Base-by-base conservation (phyloP, 2,329 filamentous ascomycete species). In the Sarocladiaceae sp. region DNA sequence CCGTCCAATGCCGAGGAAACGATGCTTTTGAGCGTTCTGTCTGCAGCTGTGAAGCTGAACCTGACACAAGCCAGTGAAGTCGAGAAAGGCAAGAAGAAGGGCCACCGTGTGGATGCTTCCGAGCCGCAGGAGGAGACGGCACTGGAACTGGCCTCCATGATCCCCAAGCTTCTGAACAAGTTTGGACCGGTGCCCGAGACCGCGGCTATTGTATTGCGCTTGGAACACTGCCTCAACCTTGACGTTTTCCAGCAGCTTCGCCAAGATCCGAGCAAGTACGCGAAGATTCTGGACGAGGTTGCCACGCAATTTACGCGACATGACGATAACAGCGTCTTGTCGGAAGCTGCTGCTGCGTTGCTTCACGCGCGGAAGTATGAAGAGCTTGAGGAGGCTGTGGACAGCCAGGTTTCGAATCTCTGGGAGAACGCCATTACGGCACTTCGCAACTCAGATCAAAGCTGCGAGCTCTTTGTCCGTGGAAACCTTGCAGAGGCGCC, bases 261-360 rank as follows among this genome's bases (percentile, higher is more conserved):
- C 43, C 89, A 95, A 59, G 88, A 94, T 52, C 80, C 88, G 1
- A 82, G 84, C 2, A 83, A 82, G 2, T 95, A 94, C 58, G 79
- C 83, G 15, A 80, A 83, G 18, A 69, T 97, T 23, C 71, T 98
- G 2, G 89, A 95, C 53, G 90, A 96, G 56, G 88, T 97, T 54
- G 89, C 87, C 61, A 88, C 88, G 47, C 93, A 98, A 55, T 97
- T 98, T 66, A 82, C 85, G 55, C 82, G 88, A n/a, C 93, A 98
- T 58, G 86, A 87, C 33, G 88, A 95, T 56, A 85, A 87, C 54
- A 78, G 79, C 45, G 90, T 97, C 15, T 73, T 98, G 35, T 80
- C 81, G 10, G 90, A 96, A 62, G 91, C 89, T 12, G 84, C 85
- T 21, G 75, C 81, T 18, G 87, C 90, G 4, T 78, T 98, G 29